Base-by-base conservation (phyloP, 345 rosid genomes). In the Mallotus nudiflorus region DNA sequence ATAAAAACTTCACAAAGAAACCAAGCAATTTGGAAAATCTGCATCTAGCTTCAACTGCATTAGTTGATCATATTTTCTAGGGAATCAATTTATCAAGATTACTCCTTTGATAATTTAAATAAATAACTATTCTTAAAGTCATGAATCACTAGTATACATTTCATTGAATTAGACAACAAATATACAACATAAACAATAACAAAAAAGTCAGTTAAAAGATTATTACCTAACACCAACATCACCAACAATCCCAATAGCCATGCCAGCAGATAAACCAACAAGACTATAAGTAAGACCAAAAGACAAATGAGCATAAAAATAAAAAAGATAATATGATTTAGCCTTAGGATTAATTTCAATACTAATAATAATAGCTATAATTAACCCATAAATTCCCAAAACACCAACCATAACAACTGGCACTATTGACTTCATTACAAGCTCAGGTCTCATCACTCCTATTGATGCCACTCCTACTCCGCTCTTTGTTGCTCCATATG, bases 331-430 rank as follows among this genome's bases (percentile, higher is more conserved):
- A 22, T 69, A 69, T n/a, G 73, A 69, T 58, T 69, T 69, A 28
- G 66, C 66, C 75, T 72, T 64, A 0, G 75, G 75, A 45, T 72
- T 72, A 54, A 72, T 72, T 10, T 69, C 75, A 11, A 69, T 72
- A 63, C 75, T 72, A 40, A 72, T 72, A 52, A 72, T 72, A 40
- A 72, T 63, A 11, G 75, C 75, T 35, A 72, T 72, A 51, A 72
- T 72, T 24, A 72, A 64, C 10, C 75, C 75, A 14, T 72, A 72
- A 31, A 72, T 72, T 13, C 69, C 75, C 63, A 72, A 55, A 39
- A 72, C 75, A 25, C 75, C 75, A 31, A 69, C 75, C 75, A 72
- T 72, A 72, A 72, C 75, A 11, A 72, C 75, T 5, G 75, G 75
- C 6, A 72, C 75, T 39, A 72, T 72, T 13, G 75, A 72, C 48